Evolutionary conservation across 352 stramenopile species (phyloP), one percentile per base, ranked within the genome.

Genomic region (Pythium aphanidermatum): DNA sequence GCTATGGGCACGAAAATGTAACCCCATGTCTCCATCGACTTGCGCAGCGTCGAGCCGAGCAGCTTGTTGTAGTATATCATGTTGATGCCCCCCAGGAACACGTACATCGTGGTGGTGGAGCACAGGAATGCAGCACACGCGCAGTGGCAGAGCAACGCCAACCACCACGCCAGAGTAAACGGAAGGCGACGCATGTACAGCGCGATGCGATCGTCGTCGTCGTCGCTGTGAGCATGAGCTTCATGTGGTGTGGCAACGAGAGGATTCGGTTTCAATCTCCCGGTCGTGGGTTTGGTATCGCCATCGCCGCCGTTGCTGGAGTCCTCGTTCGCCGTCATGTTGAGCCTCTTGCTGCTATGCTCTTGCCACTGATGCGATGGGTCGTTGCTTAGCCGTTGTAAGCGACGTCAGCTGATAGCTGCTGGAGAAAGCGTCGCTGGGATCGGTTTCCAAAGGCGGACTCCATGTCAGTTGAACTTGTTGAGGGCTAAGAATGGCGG

Each of bases 11-110:
- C 46, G 28, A 68, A 68, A n/a, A 63, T 23, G 46, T 55, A 72
- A 19, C 63, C 55, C 21, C 57, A 37, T 2, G 47, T 35, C 5
- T 32, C 46, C 46, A 71, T 63, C 29, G 59, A 23, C 1, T 52
- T 38, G 11, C 36, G 35, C 4, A 72, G 59, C 25, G 42, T 52
- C 13, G 63, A 66, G n/a, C 32, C 55, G 2, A 72, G 47, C n/a
- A 72, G 55, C 31, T 69, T 72, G 63, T 69, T 68, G 55, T 67
- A 72, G 49, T 72, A 69, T 21, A 72, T 58, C 25, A 72, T 56
- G 19, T 51, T 41, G 35, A 64, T 37, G 27, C 46, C 36, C 5
- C 49, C 55, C 12, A 69, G 24, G 35, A 68, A 72, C 7, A 46
- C 32, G 28, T 69, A 69, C 24, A 72, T 33, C 8, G 54, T 13